phyloP scores from a whole-genome alignment of 2,329 filamentous ascomycete genomes.

The Aspergillus neotritici region DNA sequence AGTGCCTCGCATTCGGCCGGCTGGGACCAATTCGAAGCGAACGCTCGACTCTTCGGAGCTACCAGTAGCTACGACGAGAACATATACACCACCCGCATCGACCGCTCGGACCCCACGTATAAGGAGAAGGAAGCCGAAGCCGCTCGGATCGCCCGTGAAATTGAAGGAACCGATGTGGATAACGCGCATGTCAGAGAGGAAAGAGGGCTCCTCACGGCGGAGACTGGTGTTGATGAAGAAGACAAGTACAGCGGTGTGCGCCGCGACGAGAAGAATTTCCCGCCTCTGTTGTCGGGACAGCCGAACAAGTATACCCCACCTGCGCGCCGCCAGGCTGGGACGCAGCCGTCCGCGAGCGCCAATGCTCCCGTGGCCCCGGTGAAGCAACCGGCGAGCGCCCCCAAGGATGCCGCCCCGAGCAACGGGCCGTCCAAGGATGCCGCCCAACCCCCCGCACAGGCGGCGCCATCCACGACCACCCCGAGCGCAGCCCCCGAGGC shows the following conservation, averaged over 20 bases:
- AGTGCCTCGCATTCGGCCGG: conserved; percentile 43
- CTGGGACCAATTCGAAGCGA: conserved; percentile 94
- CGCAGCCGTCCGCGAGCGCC: conserved; percentile 65
- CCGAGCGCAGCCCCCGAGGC: conserved; percentile 19
- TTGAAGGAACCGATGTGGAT: conserved; percentile 66
- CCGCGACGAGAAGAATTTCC: conserved; percentile 58
- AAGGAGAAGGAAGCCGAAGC: conserved; percentile 70
- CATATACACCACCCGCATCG: conserved; percentile 86
- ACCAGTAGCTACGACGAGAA: conserved; percentile 90
- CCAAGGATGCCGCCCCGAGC: conserved; percentile 38
- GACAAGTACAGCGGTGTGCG: conserved; percentile 95
- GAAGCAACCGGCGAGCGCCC: conserved; percentile 73
- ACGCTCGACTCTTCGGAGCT: conserved; percentile 80
- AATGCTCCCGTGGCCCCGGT: conserved; percentile 82
- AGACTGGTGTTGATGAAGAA: conserved; percentile 71
- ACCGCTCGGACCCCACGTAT: conserved; percentile 78
- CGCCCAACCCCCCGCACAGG: conserved; percentile 14
- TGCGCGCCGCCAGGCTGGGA: conserved; percentile 72
- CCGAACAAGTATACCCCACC: conserved; percentile 83
- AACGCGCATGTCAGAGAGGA: conserved; percentile 89
- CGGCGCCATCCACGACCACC: conserved; percentile 13
- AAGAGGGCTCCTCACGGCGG: conserved; percentile 61
- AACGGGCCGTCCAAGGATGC: conserved; percentile 24
- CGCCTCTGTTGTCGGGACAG: conserved; percentile 57
- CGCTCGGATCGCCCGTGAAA: conserved; percentile 80